Evolutionary conservation across 164 flowering plant genomes (phyloP).

Genomic region (Cinnamomum micranthum): DNA sequence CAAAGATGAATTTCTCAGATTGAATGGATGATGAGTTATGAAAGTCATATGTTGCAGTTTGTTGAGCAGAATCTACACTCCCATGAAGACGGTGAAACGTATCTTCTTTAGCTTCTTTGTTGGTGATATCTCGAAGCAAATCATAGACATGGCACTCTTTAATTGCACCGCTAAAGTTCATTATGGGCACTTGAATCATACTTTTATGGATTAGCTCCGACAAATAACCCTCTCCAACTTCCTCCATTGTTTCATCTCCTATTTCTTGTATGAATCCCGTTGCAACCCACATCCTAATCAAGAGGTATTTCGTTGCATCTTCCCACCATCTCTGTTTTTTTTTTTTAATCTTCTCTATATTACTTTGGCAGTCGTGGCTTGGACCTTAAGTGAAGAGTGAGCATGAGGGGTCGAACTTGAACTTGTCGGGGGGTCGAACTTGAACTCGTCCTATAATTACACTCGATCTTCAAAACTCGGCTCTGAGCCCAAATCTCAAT

Average conservation of each 20-base stretch:
- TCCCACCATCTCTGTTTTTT: background rate
- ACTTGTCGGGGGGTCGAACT: too few relatives aligned
- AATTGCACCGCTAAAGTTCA: background rate
- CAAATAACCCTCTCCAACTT: conserved; percentile 2
- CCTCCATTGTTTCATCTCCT: conserved; percentile 1
- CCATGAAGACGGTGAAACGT: background rate
- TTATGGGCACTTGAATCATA: background rate
- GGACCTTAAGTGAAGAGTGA: background rate
- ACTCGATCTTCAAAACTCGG: too few relatives aligned
- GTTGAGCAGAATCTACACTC: too few relatives aligned
- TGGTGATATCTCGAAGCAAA: background rate
- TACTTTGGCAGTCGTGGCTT: background rate
- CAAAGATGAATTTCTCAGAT: too few relatives aligned
- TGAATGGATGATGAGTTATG: background rate
- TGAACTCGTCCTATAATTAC: too few relatives aligned
- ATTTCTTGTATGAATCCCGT: background rate
- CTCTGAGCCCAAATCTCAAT: too few relatives aligned
- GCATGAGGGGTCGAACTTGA: too few relatives aligned
- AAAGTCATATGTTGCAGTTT: background rate
- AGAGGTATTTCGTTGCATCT: background rate
- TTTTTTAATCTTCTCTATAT: background rate
- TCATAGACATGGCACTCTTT: background rate
- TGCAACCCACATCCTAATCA: conserved; percentile 1
- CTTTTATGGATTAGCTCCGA: background rate
- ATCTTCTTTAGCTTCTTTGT: background rate